These are phyloP conservation scores for Xylariomycetidae sp. DNA, from an alignment of 2,329 filamentous ascomycete species.

Conservation along the genomic window DNA sequence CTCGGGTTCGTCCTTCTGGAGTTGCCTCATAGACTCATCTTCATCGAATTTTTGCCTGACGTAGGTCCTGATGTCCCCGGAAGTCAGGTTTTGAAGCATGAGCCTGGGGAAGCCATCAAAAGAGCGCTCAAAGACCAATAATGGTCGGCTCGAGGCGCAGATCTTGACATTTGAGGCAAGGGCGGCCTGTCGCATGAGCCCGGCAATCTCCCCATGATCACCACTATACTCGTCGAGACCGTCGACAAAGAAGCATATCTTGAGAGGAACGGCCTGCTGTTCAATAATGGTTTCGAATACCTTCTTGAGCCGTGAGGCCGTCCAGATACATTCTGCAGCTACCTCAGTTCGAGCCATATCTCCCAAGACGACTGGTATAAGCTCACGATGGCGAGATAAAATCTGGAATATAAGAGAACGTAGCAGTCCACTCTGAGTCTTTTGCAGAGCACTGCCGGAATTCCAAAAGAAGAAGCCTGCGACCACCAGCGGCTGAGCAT, in stretches of 20 bases:
- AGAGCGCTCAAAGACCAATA: neutral
- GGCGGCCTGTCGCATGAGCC: neutral
- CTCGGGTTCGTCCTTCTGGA: neutral
- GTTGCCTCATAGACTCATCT: neutral
- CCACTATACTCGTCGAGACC: neutral
- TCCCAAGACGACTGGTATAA: neutral
- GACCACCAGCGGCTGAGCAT: neutral
- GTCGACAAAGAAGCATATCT: neutral
- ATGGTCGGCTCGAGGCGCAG: neutral
- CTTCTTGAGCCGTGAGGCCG: neutral
- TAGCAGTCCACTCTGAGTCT: neutral
- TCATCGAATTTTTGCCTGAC: neutral
- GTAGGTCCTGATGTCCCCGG: neutral
- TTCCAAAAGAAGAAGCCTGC: neutral
- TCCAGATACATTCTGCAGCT: neutral
- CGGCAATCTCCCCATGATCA: neutral
- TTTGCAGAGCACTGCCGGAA: neutral
- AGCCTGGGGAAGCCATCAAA: neutral
- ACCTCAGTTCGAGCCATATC: neutral
- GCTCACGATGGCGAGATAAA: neutral
- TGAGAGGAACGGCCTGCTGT: neutral
- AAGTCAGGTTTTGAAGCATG: neutral
- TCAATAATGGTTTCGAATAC: neutral
- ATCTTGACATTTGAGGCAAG: neutral
- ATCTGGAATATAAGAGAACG: neutral